Evolutionary conservation across 2,329 filamentous ascomycete species (phyloP).

Genomic region (Botrytis fabae): DNA sequence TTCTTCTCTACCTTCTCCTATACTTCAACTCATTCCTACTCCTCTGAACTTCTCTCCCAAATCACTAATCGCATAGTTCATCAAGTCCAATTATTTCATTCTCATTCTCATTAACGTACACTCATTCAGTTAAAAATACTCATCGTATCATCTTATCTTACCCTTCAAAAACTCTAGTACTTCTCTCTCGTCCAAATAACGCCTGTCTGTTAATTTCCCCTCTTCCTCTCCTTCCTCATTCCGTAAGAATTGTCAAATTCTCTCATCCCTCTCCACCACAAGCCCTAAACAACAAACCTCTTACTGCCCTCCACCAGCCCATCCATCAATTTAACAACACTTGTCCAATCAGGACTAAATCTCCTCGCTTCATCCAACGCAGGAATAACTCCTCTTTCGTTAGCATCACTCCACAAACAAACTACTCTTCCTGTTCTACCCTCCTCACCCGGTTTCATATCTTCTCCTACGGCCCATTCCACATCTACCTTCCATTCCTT

Average conservation of each 20-base stretch:
- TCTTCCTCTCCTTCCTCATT: neutral
- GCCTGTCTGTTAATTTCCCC: neutral
- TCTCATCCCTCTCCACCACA: neutral
- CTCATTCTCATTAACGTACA: neutral
- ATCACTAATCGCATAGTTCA: neutral
- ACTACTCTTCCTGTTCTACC: constrained; percentile 64
- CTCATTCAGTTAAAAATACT: neutral
- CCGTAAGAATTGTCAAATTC: neutral
- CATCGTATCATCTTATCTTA: neutral
- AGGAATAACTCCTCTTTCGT: constrained; percentile 69
- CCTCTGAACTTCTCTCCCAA: neutral
- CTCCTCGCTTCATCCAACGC: constrained; percentile 77
- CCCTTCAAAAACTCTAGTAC: neutral
- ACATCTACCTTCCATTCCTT: constrained; percentile 72
- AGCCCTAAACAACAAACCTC: constrained; percentile 28
- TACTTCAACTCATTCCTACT: too few relatives aligned
- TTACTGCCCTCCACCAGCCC: constrained; percentile 81
- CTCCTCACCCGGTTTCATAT: constrained; percentile 40
- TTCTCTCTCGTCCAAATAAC: neutral
- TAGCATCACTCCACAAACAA: constrained; percentile 88
- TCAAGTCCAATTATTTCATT: neutral
- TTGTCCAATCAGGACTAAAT: constrained; percentile 79
- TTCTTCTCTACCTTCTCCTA: too few relatives aligned
- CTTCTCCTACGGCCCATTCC: constrained; percentile 51
- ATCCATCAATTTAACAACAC: constrained; percentile 71